Conservation (phyloP, 202 grass and related monocot species). For the Dendrocalamus latiflorus region DNA sequence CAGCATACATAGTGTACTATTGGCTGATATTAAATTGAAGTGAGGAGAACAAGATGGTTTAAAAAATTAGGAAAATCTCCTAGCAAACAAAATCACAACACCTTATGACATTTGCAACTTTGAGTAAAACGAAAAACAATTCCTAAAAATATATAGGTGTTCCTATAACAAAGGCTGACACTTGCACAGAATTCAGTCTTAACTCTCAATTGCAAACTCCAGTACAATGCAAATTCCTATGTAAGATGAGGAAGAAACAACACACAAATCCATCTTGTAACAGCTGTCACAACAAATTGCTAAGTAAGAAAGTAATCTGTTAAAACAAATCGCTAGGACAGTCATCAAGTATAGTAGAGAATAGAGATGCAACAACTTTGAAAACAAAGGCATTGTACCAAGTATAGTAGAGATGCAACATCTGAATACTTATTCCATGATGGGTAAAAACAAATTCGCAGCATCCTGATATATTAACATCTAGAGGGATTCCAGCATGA, state of each 20-base stretch:
- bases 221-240: background rate
- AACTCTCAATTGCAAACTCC: background rate
- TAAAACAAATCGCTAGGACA: background rate
- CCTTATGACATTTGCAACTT: background rate
- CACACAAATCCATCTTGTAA: background rate
- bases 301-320: background rate
- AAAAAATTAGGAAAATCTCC: background rate
- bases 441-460: background rate
- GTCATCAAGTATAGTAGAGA: background rate
- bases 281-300: constrained; percentile 3
- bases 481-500: background rate
- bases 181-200: background rate
- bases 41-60: background rate
- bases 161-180: background rate
- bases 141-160: background rate
- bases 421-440: background rate
- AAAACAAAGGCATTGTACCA: background rate
- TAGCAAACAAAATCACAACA: background rate
- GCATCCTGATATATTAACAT: background rate
- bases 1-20: background rate
- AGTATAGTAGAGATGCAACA: background rate
- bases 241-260: background rate
- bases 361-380: background rate
- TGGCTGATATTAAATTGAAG: constrained; percentile 13
- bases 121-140: background rate